A percentile compares a stretch with the other conserved stretches of the same genome.
Evolutionary conservation across 495 filamentous ascomycete species (phyloP).

Genomic region (Pseudomonodictys pantanalensis): DNA sequence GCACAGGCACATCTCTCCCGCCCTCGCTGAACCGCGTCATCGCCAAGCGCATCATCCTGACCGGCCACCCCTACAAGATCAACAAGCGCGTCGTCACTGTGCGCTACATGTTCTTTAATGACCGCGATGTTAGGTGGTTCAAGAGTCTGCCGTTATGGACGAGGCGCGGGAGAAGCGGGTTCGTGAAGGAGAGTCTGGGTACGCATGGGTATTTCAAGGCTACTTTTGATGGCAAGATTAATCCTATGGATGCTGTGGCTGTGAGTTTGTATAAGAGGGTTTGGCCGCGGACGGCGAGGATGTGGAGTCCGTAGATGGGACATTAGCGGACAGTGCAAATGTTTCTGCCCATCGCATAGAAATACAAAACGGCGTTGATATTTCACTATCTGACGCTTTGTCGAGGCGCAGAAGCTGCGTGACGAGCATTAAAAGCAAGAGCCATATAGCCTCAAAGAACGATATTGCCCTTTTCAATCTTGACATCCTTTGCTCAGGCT

Average conservation of each 20-base stretch:
- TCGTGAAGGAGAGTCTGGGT: constrained; percentile 87
- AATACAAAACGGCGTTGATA: too few species aligned
- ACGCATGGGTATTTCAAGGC: constrained; percentile 99
- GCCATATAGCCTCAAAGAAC: too few species aligned
- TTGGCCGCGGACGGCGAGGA: constrained; percentile 68
- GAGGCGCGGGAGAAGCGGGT: constrained; percentile 78
- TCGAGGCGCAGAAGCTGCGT: too few species aligned
- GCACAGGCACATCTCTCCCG: constrained; percentile 77
- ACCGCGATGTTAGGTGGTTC: constrained; percentile 93
- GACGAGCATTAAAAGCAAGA: too few species aligned
- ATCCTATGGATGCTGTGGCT: constrained; percentile 88
- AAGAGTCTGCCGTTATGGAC: constrained; percentile 95
- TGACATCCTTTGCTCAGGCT: too few species aligned
- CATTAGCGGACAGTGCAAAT: too few species aligned
- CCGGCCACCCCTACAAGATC: constrained; percentile 96
- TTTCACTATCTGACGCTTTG: too few species aligned
- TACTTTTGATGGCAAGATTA: constrained; percentile 91
- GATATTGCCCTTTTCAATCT: too few species aligned
- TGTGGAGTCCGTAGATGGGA: too few species aligned
- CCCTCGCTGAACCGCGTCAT: constrained; percentile 77
- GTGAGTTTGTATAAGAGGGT: constrained; percentile 92
- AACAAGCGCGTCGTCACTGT: constrained; percentile 95
- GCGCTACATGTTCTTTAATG: constrained; percentile 99
- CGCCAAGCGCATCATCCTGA: constrained; percentile 90
- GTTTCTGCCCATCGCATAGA: too few species aligned